phyloP scores from a whole-genome alignment of 495 filamentous ascomycete species.

The Annulohypoxylon moriforme region DNA sequence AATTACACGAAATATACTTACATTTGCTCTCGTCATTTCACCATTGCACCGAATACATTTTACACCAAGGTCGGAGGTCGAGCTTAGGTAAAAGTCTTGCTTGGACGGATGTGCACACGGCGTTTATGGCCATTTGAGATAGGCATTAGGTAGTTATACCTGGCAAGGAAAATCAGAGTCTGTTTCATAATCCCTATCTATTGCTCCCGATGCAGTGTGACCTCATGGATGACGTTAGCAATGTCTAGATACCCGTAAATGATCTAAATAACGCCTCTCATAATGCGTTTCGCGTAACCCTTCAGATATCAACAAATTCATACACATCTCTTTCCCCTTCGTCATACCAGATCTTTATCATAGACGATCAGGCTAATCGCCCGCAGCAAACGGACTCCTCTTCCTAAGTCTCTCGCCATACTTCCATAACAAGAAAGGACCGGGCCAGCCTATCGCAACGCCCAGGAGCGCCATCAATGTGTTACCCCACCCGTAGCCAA shows the following conservation, averaged over 20 bases:
- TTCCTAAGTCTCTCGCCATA: slow-evolving; percentile 60
- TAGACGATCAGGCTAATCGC: slow-evolving; percentile 44
- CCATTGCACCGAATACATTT: neutral
- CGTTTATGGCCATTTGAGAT: slow-evolving; percentile 23
- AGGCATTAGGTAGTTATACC: slow-evolving; percentile 14
- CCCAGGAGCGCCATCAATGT: slow-evolving; percentile 66
- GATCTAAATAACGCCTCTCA: neutral
- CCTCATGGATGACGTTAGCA: neutral
- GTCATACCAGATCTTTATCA: neutral
- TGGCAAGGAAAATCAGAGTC: slow-evolving; percentile 5
- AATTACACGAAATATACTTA: neutral
- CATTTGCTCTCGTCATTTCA: neutral
- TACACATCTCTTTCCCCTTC: neutral
- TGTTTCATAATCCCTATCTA: neutral
- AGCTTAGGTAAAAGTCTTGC: slow-evolving; percentile 6
- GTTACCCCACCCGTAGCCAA: slow-evolving; percentile 68
- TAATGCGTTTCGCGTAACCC: neutral
- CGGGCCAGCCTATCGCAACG: slow-evolving; percentile 60
- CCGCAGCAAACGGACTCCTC: slow-evolving; percentile 75
- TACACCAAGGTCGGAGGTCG: slow-evolving; percentile 10
- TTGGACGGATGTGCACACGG: slow-evolving; percentile 11
- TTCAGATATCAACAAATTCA: neutral
- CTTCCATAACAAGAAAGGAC: slow-evolving; percentile 63
- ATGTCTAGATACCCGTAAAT: neutral
- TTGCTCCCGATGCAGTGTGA: slow-evolving; percentile 2